A percentile compares a stretch with the other conserved stretches of the same genome.
phyloP scores from a whole-genome alignment of 177 flowering plant genomes.

The Telopea speciosissima region DNA sequence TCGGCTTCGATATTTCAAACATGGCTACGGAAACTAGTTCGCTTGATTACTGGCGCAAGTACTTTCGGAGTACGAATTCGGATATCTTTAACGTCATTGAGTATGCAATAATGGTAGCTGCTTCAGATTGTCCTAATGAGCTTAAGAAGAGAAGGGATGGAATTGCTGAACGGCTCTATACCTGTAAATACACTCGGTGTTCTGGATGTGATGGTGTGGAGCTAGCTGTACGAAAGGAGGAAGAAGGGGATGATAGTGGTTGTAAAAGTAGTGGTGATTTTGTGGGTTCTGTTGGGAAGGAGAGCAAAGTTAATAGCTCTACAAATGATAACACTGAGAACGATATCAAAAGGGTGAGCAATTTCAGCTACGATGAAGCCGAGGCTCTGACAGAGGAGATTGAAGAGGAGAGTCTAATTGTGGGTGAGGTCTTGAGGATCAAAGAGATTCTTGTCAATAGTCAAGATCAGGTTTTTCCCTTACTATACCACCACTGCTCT shows the following conservation, averaged over 20 bases:
- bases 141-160: conserved; percentile 57
- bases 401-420: conserved; percentile 55
- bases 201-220: conserved; percentile 54
- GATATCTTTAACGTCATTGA: conserved; percentile 83
- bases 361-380: conserved; percentile 69
- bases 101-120: conserved; percentile 73
- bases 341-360: conserved; percentile 35
- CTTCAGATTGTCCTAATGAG: conserved; percentile 71
- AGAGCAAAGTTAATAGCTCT: conserved; percentile 45
- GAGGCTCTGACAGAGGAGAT: conserved; percentile 88
- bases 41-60: conserved; percentile 50
- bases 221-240: conserved; percentile 36
- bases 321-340: conserved; percentile 32
- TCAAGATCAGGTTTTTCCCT: conserved; percentile 56
- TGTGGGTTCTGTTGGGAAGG: conserved; percentile 38
- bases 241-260: conserved; percentile 17
- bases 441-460: conserved; percentile 48
- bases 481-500: not conserved
- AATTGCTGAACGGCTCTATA: conserved; percentile 68
- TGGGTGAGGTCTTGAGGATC: conserved; percentile 74
- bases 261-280: conserved; percentile 26
- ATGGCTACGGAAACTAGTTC: not conserved
- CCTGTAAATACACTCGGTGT: conserved; percentile 47
- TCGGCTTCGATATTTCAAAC: not conserved
- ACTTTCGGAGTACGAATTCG: conserved; percentile 44